A percentile compares a stretch with the other conserved stretches of the same genome.
Evolutionary conservation across 2,329 filamentous ascomycete species (phyloP).

Genomic region (Colletotrichum phormii): DNA sequence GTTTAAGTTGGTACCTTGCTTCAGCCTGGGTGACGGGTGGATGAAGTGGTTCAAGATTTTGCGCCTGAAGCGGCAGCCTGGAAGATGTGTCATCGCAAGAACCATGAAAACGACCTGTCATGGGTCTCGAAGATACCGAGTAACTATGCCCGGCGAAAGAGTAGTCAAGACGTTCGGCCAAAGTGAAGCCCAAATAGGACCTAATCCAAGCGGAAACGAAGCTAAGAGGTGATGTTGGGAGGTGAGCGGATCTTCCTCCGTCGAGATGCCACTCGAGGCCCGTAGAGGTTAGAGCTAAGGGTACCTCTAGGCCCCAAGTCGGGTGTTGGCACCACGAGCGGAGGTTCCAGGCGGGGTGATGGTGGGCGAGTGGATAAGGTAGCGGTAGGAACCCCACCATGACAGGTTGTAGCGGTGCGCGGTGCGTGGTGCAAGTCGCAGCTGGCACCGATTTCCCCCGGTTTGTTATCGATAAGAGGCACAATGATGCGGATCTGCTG

Average conservation of each 20-base stretch:
- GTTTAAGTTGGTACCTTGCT: conserved; percentile 30
- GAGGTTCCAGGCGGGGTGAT: conserved; percentile 17
- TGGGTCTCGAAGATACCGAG: not conserved
- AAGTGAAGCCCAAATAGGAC: not conserved
- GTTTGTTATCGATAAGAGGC: conserved; percentile 34
- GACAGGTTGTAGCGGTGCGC: not conserved
- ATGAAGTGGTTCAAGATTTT: conserved; percentile 10
- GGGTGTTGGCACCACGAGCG: conserved; percentile 14
- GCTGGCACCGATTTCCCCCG: conserved; percentile 23
- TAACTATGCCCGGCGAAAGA: not conserved
- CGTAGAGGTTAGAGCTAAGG: not conserved
- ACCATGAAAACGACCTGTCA: not conserved
- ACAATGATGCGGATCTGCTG: conserved; percentile 18
- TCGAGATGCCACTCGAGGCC: conserved; percentile 14
- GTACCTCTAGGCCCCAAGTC: not conserved
- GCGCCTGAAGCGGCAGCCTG: not conserved
- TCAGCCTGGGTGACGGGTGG: not conserved
- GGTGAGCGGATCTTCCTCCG: conserved; percentile 23
- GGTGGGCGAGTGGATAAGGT: conserved; percentile 5
- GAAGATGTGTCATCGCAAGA: not conserved
- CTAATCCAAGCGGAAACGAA: not conserved
- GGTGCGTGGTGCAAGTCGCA: conserved; percentile 8
- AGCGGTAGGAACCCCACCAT: conserved; percentile 2
- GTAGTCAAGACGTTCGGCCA: not conserved
- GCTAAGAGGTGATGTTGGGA: conserved; percentile 31